Evolutionary conservation across 768 basidiomycete genomes (phyloP).

Genomic region (Tylopilus cervinicoccineus): DNA sequence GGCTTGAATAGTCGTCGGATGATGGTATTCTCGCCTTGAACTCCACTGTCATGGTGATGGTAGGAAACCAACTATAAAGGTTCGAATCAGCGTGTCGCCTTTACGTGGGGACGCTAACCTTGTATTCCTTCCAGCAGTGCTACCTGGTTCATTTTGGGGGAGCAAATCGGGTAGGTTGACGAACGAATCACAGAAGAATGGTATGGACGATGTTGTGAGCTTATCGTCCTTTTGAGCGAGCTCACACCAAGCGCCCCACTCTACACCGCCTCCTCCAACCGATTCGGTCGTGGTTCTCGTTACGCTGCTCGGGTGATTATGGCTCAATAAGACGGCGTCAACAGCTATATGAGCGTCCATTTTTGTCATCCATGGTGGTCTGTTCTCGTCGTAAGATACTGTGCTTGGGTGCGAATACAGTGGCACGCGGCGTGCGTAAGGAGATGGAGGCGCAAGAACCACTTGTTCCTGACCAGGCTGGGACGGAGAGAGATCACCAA

Average conservation of each 20-base stretch:
- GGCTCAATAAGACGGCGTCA: conserved; percentile 39
- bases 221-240: conserved; percentile 44
- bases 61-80: conserved; percentile 54
- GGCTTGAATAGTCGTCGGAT: conserved; percentile 37
- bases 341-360: conserved; percentile 33
- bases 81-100: not conserved
- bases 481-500: conserved; percentile 42
- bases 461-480: conserved; percentile 11
- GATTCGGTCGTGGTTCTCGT: conserved; percentile 36
- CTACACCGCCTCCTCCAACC: conserved; percentile 49
- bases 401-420: conserved; percentile 50
- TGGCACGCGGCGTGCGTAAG: conserved; percentile 58
- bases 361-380: conserved; percentile 34
- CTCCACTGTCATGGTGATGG: conserved; percentile 56
- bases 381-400: conserved; percentile 24
- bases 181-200: conserved; percentile 57
- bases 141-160: conserved; percentile 42
- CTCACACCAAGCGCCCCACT: conserved; percentile 54
- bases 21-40: conserved; percentile 61
- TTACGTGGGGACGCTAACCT: conserved; percentile 11
- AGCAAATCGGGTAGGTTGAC: conserved; percentile 43
- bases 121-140: conserved; percentile 4
- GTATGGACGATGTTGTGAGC: conserved; percentile 45
- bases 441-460: conserved; percentile 46
- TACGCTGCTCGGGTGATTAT: conserved; percentile 36